Conservation (phyloP, 805 yeast species). For the Saccharomycopsis sp. region DNA sequence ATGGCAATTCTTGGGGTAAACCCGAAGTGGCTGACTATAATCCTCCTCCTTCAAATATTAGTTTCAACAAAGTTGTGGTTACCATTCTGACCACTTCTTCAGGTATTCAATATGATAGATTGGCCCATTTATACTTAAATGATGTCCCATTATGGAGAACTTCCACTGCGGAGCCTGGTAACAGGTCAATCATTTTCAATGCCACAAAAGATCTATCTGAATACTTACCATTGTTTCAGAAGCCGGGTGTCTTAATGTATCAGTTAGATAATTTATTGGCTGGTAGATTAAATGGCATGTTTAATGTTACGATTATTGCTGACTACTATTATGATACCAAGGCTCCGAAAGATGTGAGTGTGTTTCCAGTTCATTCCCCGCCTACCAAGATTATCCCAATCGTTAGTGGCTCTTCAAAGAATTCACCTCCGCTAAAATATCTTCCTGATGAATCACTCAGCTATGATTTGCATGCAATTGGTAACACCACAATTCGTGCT, state of each 20-base stretch:
- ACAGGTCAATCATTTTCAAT: conserved; percentile 41
- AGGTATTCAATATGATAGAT: conserved; percentile 60
- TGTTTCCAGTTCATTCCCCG: neutral
- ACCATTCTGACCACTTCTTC: conserved; percentile 44
- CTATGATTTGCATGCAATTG: neutral
- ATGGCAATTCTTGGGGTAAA: conserved; percentile 55
- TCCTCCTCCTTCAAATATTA: conserved; percentile 38
- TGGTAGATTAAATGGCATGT: conserved; percentile 51
- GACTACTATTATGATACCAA: conserved; percentile 37
- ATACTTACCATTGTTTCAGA: conserved; percentile 43
- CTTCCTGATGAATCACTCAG: neutral
- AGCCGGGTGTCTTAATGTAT: conserved; percentile 38
- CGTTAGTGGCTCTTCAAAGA: conserved; percentile 1
- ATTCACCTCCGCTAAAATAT: neutral
- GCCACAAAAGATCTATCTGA: conserved; percentile 58
- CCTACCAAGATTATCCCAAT: conserved; percentile 14
- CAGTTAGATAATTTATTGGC: conserved; percentile 61
- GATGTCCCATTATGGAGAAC: conserved; percentile 76
- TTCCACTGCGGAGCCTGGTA: conserved; percentile 74
- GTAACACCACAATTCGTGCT: conserved; percentile 41
- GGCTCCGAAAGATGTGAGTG: neutral
- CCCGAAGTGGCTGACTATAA: conserved; percentile 38
- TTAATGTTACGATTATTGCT: conserved; percentile 45
- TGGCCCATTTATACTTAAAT: conserved; percentile 54
- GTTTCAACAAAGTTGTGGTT: conserved; percentile 47